A percentile compares a stretch with the other conserved stretches of the same genome.
phyloP scores from a whole-genome alignment of 2,329 filamentous ascomycete species.

The Aureobasidium sp. region DNA sequence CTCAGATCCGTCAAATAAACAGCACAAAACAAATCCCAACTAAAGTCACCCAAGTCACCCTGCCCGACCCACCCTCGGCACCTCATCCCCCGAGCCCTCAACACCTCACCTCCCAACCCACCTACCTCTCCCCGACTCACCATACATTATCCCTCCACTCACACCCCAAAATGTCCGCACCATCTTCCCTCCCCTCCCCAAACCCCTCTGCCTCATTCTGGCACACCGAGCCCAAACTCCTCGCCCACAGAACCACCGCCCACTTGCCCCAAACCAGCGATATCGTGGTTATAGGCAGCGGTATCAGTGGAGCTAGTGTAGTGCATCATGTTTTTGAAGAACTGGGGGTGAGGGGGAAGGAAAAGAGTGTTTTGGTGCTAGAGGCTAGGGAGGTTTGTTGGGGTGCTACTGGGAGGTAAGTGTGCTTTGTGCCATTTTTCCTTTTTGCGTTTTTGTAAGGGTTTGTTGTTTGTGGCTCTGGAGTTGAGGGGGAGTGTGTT shows the following conservation, averaged over 20 bases:
- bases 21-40: no score
- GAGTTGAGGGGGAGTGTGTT: background rate
- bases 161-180: background rate
- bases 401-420: constrained; percentile 74
- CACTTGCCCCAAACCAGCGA: constrained; percentile 58
- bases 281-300: constrained; percentile 66
- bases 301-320: constrained; percentile 68
- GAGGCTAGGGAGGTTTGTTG: constrained; percentile 75
- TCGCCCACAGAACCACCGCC: constrained; percentile 61
- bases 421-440: constrained; percentile 22
- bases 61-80: background rate
- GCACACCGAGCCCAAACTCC: constrained; percentile 60
- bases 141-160: no score
- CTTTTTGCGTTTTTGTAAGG: background rate
- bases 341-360: background rate
- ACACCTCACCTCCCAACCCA: background rate
- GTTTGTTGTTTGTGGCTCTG: no score
- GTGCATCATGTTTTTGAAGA: constrained; percentile 46
- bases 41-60: background rate
- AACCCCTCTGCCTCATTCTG: constrained; percentile 63
- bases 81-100: background rate
- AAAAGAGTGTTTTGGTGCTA: constrained; percentile 56
- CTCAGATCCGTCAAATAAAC: no score
- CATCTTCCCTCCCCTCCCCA: constrained; percentile 47
- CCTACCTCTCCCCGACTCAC: no score